These are phyloP conservation scores for Mucor indicus DNA, from an alignment of 371 early-diverging fungal genomes.

Conservation along the genomic window DNA sequence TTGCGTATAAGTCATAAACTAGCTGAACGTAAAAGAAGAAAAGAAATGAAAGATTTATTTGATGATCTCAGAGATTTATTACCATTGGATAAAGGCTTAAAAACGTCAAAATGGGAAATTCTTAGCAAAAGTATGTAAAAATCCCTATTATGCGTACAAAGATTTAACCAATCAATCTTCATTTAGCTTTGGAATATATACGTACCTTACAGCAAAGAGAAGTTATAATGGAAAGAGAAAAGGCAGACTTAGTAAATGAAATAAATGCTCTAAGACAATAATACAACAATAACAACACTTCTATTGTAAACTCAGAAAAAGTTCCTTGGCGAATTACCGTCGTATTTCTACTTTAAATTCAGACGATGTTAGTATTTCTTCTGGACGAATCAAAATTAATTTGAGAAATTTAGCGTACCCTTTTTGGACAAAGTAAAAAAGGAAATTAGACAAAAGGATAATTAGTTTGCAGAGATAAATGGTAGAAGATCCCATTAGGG, in stretches of 20 bases:
- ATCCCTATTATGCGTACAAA: not conserved
- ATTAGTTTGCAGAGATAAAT: too few species aligned
- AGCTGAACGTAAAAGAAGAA: slow-evolving; percentile 75
- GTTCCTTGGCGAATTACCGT: too few species aligned
- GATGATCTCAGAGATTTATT: slow-evolving; percentile 67
- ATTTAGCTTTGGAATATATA: slow-evolving; percentile 17
- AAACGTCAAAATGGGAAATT: slow-evolving; percentile 78
- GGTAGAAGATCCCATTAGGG: too few species aligned
- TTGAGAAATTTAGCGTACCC: too few species aligned
- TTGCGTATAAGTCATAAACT: slow-evolving; percentile 67
- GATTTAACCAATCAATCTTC: not conserved
- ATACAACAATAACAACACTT: too few species aligned
- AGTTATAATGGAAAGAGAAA: slow-evolving; percentile 9
- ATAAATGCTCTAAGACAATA: slow-evolving; percentile 3
- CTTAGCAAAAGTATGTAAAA: slow-evolving; percentile 58
- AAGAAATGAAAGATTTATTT: slow-evolving; percentile 79
- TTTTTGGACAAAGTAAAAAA: too few species aligned
- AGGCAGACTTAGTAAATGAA: slow-evolving; percentile 10
- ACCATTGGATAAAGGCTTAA: slow-evolving; percentile 62
- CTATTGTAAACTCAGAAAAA: too few species aligned
- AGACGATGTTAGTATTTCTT: too few species aligned
- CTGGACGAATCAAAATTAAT: too few species aligned
- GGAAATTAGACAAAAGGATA: too few species aligned
- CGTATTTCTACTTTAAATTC: too few species aligned
- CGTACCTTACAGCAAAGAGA: slow-evolving; percentile 11